phyloP scores from a whole-genome alignment of 208 protist species.

The Endotrypanum monterogeii region DNA sequence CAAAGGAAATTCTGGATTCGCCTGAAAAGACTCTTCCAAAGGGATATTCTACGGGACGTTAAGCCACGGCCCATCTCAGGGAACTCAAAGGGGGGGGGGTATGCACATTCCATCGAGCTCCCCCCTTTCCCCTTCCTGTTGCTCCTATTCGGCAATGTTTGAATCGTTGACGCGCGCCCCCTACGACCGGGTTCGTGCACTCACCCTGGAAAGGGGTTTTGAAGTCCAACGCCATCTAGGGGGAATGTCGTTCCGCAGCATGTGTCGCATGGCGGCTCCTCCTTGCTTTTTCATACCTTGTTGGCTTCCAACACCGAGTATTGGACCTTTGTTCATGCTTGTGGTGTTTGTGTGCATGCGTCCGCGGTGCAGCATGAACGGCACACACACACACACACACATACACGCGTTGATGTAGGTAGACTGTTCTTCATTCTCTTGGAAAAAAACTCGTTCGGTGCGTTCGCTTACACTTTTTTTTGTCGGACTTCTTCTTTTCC shows the following conservation, averaged over 20 bases:
- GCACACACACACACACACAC: neutral
- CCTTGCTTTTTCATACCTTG: neutral
- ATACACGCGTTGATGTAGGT: neutral
- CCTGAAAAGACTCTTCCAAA: constrained; percentile 59
- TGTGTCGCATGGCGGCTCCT: neutral
- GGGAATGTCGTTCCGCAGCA: neutral
- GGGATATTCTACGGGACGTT: constrained; percentile 53
- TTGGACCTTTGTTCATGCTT: neutral
- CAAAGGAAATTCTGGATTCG: constrained; percentile 54
- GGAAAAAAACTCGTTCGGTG: neutral
- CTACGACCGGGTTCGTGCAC: no score
- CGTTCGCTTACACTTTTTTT: neutral
- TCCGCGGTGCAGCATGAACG: neutral
- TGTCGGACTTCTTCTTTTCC: neutral
- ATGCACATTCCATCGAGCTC: neutral
- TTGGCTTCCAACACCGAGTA: neutral
- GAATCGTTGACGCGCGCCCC: no score
- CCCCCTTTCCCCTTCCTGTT: neutral
- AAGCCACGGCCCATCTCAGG: neutral
- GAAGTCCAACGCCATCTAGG: neutral
- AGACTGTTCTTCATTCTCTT: neutral
- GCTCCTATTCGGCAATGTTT: neutral
- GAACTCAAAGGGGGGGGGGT: neutral
- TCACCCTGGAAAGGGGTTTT: neutral
- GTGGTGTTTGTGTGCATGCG: neutral